Evolutionary conservation across 1,284 basidiomycete species (phyloP).

Genomic region (Naganishia albida): DNA sequence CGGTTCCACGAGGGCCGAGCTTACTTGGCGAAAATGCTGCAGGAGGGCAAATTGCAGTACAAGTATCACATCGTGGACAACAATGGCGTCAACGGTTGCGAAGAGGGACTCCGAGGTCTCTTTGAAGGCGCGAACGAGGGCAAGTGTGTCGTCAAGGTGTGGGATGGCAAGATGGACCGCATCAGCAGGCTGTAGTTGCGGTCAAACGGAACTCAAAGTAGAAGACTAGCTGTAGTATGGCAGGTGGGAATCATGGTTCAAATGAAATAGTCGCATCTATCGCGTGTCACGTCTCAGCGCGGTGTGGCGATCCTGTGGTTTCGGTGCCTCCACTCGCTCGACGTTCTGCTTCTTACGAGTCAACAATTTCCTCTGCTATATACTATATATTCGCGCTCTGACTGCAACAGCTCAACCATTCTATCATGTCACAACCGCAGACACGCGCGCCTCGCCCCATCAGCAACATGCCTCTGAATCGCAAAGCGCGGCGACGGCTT

Average conservation of each 20-base stretch:
- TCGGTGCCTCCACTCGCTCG: constrained; percentile 6
- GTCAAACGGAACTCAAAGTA: not conserved
- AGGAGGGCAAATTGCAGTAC: constrained; percentile 72
- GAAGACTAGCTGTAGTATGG: not conserved
- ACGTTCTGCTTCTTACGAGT: not conserved
- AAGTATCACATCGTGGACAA: constrained; percentile 67
- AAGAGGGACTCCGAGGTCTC: constrained; percentile 67
- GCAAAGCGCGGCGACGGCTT: constrained; percentile 4
- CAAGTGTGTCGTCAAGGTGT: constrained; percentile 56
- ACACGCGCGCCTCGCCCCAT: not conserved
- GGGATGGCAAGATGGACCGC: constrained; percentile 33
- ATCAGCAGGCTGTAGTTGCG: constrained; percentile 24
- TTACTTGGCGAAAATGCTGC: constrained; percentile 60
- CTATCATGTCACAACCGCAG: not conserved
- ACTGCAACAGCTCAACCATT: not conserved
- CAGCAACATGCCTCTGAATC: not conserved
- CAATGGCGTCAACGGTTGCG: constrained; percentile 71
- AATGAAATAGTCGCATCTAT: not conserved
- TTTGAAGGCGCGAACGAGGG: constrained; percentile 79
- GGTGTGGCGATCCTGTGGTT: not conserved
- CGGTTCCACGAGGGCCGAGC: constrained; percentile 51
- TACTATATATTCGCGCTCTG: not conserved
- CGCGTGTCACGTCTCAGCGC: not conserved
- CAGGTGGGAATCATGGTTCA: not conserved
- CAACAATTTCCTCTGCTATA: too few relatives aligned